Conservation (phyloP, 306 rosid species). For the Argentina anserina region DNA sequence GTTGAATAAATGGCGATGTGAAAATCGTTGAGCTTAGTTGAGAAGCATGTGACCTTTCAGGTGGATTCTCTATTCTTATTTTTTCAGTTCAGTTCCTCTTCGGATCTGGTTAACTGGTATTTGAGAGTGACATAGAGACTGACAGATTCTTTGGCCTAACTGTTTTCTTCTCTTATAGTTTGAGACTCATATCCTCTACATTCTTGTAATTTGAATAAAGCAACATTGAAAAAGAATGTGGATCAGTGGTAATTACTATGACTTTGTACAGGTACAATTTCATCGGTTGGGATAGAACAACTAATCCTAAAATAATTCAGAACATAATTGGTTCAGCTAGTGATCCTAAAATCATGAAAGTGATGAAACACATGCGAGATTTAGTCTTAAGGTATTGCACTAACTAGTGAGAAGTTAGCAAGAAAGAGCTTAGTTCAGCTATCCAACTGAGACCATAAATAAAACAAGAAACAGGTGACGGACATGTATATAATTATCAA, state of each 20-base stretch:
- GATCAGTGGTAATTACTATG: not conserved
- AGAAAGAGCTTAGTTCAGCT: not conserved
- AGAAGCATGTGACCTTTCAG: not conserved
- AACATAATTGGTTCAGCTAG: not conserved
- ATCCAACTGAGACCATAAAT: not conserved
- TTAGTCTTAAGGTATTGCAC: not conserved
- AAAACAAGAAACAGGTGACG: no score
- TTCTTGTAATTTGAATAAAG: not conserved
- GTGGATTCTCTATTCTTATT: not conserved
- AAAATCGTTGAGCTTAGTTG: not conserved
- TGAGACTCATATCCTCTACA: not conserved
- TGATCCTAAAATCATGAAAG: no score
- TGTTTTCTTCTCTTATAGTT: no score
- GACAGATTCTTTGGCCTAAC: not conserved
- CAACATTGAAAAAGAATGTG: not conserved
- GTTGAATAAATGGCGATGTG: no score
- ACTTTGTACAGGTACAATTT: not conserved
- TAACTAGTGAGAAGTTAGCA: not conserved
- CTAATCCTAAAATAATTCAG: constrained; percentile 1
- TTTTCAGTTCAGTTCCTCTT: not conserved
- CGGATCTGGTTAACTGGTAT: not conserved
- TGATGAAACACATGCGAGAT: constrained; percentile 1
- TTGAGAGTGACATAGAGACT: no score
- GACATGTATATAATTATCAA: no score
- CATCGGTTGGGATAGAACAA: not conserved